phyloP scores from a whole-genome alignment of 2,329 filamentous ascomycete genomes.

The Alternaria viburni region DNA sequence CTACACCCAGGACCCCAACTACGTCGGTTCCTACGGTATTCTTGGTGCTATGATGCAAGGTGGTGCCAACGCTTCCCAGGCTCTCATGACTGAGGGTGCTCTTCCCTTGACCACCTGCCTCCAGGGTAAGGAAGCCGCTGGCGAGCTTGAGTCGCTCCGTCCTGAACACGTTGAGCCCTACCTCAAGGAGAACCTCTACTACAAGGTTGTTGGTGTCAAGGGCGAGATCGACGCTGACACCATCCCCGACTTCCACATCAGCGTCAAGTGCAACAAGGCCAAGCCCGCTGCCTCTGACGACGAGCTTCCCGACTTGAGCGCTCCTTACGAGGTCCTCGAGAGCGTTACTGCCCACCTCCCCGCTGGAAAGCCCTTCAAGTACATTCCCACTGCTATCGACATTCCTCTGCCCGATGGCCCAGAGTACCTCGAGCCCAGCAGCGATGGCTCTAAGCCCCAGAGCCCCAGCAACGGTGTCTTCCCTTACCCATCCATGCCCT shows the following conservation, averaged over 20 bases:
- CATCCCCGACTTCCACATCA: conserved; percentile 44
- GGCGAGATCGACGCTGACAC: conserved; percentile 37
- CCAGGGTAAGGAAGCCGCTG: conserved; percentile 38
- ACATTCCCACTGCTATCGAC: conserved; percentile 30
- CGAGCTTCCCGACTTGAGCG: conserved; percentile 38
- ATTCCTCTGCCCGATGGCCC: conserved; percentile 20
- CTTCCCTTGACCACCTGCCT: conserved; percentile 45
- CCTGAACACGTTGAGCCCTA: conserved; percentile 43
- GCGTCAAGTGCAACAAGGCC: conserved; percentile 39
- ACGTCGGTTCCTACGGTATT: conserved; percentile 43
- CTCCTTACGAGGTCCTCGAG: conserved; percentile 35
- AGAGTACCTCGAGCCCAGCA: conserved; percentile 16
- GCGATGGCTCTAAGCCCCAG: conserved; percentile 4
- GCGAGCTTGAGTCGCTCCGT: conserved; percentile 39
- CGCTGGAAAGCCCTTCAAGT: conserved; percentile 39
- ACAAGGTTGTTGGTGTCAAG: conserved; percentile 41
- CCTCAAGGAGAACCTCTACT: conserved; percentile 44
- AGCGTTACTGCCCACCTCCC: conserved; percentile 36
- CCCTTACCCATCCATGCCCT: conserved; percentile 25
- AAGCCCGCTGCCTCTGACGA: conserved; percentile 30
- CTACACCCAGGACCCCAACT: conserved; percentile 38
- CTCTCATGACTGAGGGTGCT: conserved; percentile 39
- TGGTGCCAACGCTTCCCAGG: conserved; percentile 29
- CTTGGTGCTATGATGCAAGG: conserved; percentile 36
- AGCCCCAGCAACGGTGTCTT: conserved; percentile 16